Base-by-base conservation (phyloP, 257 asterid genomes). In the Paulownia fortunei region DNA sequence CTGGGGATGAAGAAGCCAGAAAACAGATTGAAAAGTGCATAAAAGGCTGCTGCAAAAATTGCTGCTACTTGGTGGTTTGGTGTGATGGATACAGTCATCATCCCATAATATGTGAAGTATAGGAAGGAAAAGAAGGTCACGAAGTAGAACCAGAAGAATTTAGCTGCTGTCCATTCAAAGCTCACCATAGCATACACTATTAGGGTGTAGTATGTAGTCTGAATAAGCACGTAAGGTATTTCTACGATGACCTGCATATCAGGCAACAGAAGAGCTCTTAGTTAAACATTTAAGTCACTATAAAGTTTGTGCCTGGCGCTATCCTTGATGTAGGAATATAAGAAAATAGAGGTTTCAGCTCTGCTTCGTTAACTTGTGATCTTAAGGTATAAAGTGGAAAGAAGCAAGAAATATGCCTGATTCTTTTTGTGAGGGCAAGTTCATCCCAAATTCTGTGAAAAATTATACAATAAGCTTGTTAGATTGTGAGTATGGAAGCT, bases 31-130 rank as follows among this genome's bases (percentile, higher is more conserved):
- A 94, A 94, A 23, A 94, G 90, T 0, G 88, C 90, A 54, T 88
- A 92, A 65, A 94, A 94, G 2, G 97, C 89, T 19, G 95, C 92
- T 0, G 93, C 97, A 1, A 92, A 92, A 76, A 92, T 88, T 2
- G 93, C 87, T 0, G 97, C 97, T 1, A 92, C 92, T 81, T 94
- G 89, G 79, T 92, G 95, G 82, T 94, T 94, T 47, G 97, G 96
- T 11, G 97, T 87, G 88, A 92, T 85, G 74, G 97, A 82, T 11
- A 92, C 88, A 0, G 89, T 89, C 98, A 92, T 94, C 98, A 94
- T 92, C 18, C 97, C 96, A 2, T 89, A 92, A 89, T 94, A 94
- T 32, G 97, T 94, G 91, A 90, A 90, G 85, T 94, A 92, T 54
- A 92, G 89, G 80, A 90, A 92, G 59, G 97, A 90, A 78, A 89